Percentiles rank a stretch among this genome's conserved stretches.
phyloP scores from a whole-genome alignment of 2,329 filamentous ascomycete genomes.

The Cytospora mali region DNA sequence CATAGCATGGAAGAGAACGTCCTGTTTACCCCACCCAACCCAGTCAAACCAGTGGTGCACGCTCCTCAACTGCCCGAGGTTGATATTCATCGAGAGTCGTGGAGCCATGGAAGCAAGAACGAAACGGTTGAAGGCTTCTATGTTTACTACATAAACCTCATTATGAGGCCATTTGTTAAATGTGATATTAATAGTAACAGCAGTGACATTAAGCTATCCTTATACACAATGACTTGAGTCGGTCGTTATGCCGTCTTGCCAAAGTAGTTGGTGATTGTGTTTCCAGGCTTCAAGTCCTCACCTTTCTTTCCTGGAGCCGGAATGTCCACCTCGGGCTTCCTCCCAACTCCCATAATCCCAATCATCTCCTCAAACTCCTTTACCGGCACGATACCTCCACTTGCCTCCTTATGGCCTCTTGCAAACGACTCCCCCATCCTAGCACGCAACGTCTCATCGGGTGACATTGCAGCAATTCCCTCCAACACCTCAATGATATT shows the following conservation, averaged over 20 bases:
- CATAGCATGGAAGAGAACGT: too few relatives aligned
- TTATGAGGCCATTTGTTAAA: too few relatives aligned
- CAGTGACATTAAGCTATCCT: too few relatives aligned
- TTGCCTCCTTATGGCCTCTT: constrained; percentile 68
- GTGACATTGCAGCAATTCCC: constrained; percentile 49
- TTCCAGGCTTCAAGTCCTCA: constrained; percentile 48
- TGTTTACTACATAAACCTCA: too few relatives aligned
- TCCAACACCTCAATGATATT: constrained; percentile 64
- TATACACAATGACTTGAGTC: background rate
- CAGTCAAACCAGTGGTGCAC: too few relatives aligned
- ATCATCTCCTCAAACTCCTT: constrained; percentile 68
- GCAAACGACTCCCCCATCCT: constrained; percentile 66
- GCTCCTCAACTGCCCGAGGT: too few relatives aligned
- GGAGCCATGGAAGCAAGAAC: too few relatives aligned
- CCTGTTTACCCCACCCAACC: too few relatives aligned
- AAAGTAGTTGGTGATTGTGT: constrained; percentile 60
- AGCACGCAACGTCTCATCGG: constrained; percentile 43
- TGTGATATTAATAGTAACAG: too few relatives aligned
- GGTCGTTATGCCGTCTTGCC: constrained; percentile 38
- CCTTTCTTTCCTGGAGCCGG: constrained; percentile 33
- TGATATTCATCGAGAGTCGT: too few relatives aligned
- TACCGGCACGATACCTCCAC: constrained; percentile 63
- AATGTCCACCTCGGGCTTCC: constrained; percentile 46
- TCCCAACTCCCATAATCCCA: constrained; percentile 59
- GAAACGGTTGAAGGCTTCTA: too few relatives aligned